Conservation (phyloP, 1,284 basidiomycete genomes). For the Ustilago nuda region DNA sequence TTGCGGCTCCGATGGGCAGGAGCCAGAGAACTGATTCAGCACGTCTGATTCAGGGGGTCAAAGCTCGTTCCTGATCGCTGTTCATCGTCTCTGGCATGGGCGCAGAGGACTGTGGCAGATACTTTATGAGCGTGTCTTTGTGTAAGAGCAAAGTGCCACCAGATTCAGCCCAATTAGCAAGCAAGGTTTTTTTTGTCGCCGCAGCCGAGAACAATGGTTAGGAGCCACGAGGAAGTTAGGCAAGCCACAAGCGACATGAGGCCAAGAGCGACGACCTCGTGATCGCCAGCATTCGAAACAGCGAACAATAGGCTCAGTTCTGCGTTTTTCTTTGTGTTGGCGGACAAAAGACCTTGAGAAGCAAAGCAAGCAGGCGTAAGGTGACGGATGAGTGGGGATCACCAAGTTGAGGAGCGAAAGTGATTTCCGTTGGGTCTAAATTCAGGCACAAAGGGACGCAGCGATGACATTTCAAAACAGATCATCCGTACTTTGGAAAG, state of each 20-base stretch:
- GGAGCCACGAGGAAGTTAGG: not conserved
- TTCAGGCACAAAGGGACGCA: not conserved
- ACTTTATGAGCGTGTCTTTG: not conserved
- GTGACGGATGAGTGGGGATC: not conserved
- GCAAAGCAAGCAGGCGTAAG: not conserved
- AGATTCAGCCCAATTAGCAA: not conserved
- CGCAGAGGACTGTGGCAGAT: not conserved
- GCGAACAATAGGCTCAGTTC: not conserved
- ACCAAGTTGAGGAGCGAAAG: not conserved
- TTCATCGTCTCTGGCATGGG: not conserved
- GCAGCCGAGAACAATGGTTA: not conserved
- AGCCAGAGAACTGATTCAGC: not conserved
- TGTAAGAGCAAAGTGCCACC: not conserved
- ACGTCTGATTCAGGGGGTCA: not conserved
- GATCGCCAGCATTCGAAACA: constrained; percentile 16
- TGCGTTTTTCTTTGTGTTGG: not conserved
- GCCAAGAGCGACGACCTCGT: constrained; percentile 5
- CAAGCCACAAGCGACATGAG: constrained; percentile 1
- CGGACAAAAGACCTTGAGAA: not conserved
- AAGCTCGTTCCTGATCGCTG: not conserved
- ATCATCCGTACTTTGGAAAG: not conserved
- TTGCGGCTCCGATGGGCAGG: not conserved
- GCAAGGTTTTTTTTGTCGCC: constrained; percentile 3
- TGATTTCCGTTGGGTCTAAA: not conserved
- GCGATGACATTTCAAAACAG: not conserved